A percentile compares a stretch with the other conserved stretches of the same genome.
Conservation (phyloP, 2,329 filamentous ascomycete genomes). For the Clarireedia hainanense region DNA sequence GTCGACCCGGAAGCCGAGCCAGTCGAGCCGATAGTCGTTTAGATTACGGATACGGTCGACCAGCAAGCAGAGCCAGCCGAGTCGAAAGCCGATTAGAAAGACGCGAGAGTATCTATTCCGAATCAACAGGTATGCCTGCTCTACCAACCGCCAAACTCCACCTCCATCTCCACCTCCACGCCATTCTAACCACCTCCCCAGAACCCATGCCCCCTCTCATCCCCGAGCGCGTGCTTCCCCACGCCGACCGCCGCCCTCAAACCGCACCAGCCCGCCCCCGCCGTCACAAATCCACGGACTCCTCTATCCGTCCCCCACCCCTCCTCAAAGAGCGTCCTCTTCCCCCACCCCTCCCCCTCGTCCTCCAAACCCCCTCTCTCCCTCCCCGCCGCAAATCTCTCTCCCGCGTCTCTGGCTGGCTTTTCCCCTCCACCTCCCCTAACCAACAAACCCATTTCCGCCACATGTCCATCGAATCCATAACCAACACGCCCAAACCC, state of each 20-base stretch:
- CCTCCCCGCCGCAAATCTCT: slow-evolving; percentile 63
- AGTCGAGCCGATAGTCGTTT: slow-evolving; percentile 20
- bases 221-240: slow-evolving; percentile 31
- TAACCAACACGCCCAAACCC: slow-evolving; percentile 48
- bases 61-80: slow-evolving; percentile 23
- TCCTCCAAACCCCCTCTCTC: slow-evolving; percentile 39
- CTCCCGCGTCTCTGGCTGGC: slow-evolving; percentile 52
- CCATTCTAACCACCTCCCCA: slow-evolving; percentile 19
- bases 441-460: slow-evolving; percentile 27
- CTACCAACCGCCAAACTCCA: no score
- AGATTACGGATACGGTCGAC: slow-evolving; percentile 20
- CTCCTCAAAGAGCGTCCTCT: slow-evolving; percentile 12
- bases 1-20: slow-evolving; percentile 24
- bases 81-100: slow-evolving; percentile 16
- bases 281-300: slow-evolving; percentile 7
- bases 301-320: slow-evolving; percentile 1
- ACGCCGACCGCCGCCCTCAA: slow-evolving; percentile 27
- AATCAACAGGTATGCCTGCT: slow-evolving; percentile 18
- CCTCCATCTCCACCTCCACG: no score
- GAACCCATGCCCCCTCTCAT: slow-evolving; percentile 45
- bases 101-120: slow-evolving; percentile 21
- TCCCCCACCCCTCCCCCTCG: slow-evolving; percentile 48
- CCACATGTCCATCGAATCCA: slow-evolving; percentile 39
- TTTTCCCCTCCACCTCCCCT: slow-evolving; percentile 36
- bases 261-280: slow-evolving; percentile 4